These are phyloP conservation scores for Pseudogymnoascus sp. DNA, from an alignment of 2,329 filamentous ascomycete genomes.

Conservation along the genomic window DNA sequence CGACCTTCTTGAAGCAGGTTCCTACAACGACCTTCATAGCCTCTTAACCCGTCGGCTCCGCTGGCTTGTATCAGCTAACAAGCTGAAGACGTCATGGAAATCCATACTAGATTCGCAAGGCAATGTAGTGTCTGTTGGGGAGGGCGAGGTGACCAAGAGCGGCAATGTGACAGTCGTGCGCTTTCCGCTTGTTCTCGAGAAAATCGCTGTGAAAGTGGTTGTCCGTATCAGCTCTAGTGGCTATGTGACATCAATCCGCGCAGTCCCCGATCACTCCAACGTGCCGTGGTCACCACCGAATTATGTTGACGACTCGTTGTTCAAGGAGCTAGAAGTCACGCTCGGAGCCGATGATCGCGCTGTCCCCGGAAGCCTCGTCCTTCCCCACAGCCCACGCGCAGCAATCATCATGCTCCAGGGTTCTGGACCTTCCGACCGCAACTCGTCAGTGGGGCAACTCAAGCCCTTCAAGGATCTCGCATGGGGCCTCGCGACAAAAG, in stretches of 20 bases:
- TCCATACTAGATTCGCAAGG: neutral
- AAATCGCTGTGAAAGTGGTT: neutral
- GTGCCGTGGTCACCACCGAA: neutral
- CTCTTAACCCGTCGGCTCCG: neutral
- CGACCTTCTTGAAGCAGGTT: neutral
- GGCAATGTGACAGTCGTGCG: neutral
- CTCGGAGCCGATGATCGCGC: neutral
- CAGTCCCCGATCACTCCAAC: neutral
- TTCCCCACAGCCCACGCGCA: neutral
- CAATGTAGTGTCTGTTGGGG: neutral
- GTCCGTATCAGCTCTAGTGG: neutral
- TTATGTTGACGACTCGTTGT: neutral
- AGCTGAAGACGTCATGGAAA: neutral
- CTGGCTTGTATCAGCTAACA: neutral
- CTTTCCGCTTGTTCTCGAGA: neutral
- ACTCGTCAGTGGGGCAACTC: neutral
- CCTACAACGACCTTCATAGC: neutral
- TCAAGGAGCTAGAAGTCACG: neutral
- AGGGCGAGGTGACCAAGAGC: neutral
- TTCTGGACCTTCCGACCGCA: neutral
- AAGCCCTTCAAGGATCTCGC: neutral
- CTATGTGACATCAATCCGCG: neutral
- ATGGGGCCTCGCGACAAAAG: neutral
- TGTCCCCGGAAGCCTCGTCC: neutral
- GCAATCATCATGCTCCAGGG: neutral